Conservation (phyloP, 208 protist genomes). For the Blechomonas ayalai region DNA sequence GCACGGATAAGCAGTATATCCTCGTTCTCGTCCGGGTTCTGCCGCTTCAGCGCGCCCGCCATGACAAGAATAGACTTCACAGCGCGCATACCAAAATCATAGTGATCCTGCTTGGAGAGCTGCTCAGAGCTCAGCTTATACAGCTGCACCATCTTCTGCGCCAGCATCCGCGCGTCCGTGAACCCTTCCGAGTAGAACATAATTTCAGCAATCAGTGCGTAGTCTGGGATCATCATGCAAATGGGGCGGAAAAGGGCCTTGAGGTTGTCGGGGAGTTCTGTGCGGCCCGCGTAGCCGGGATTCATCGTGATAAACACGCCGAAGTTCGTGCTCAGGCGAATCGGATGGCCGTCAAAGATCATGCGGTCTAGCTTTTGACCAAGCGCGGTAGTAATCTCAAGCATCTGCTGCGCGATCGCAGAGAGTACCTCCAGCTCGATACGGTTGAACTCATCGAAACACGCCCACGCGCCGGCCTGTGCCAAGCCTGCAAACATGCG, state of each 20-base stretch:
- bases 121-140: conserved; percentile 95
- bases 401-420: conserved; percentile 95
- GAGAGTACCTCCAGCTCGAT: conserved; percentile 96
- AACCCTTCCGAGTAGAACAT: conserved; percentile 98
- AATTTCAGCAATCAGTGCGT: conserved; percentile 95
- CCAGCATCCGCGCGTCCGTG: conserved; percentile 88
- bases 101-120: conserved; percentile 95
- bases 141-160: conserved; percentile 95
- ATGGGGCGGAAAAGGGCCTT: conserved; percentile 97
- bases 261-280: conserved; percentile 96
- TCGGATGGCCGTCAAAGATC: conserved; percentile 92
- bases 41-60: conserved; percentile 89
- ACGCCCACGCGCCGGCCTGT: conserved; percentile 93
- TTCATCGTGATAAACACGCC: conserved; percentile 98
- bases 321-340: conserved; percentile 89
- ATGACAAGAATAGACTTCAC: conserved; percentile 95
- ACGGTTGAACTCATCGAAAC: conserved; percentile 98
- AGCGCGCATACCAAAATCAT: conserved; percentile 96
- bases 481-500: conserved; percentile 95
- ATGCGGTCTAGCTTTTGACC: conserved; percentile 70
- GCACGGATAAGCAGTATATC: conserved; percentile 93
- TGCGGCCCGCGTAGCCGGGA: conserved; percentile 96
- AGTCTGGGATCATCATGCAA: conserved; percentile 97
- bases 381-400: conserved; percentile 92
- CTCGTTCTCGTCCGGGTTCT: conserved; percentile 85